A percentile compares a stretch with the other conserved stretches of the same genome.
phyloP scores from a whole-genome alignment of 2,329 filamentous ascomycete species.

The Aspergillus clavatus region DNA sequence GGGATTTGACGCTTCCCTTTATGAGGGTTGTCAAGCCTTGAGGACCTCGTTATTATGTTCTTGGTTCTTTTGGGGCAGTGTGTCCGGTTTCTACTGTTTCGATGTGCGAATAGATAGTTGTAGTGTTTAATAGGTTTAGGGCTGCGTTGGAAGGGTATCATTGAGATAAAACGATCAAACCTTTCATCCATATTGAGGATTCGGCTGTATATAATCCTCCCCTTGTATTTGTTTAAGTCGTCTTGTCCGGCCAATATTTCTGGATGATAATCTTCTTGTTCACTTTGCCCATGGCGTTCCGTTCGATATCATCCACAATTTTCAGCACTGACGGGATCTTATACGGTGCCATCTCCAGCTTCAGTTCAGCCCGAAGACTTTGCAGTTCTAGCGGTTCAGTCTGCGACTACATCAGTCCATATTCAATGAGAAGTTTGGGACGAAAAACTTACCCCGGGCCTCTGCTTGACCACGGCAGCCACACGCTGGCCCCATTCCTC shows the following conservation, averaged over 20 bases:
- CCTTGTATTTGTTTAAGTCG: no score
- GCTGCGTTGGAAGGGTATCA: no score
- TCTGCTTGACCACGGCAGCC: conserved; percentile 47
- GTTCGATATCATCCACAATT: conserved; percentile 59
- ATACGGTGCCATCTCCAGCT: conserved; percentile 64
- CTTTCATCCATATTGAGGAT: no score
- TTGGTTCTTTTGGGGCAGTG: background rate
- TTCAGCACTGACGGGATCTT: conserved; percentile 90
- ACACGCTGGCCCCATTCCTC: conserved; percentile 54
- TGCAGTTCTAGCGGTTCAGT: conserved; percentile 27
- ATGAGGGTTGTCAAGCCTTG: conserved; percentile 26
- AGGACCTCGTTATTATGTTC: background rate
- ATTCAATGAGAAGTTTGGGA: background rate
- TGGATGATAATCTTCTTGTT: conserved; percentile 39
- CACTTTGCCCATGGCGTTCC: conserved; percentile 79
- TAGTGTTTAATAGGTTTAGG: no score
- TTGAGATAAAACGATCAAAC: no score
- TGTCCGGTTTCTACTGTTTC: no score
- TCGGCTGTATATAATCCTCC: no score
- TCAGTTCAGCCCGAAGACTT: conserved; percentile 31
- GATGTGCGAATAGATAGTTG: no score
- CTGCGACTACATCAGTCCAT: conserved; percentile 14
- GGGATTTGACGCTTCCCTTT: conserved; percentile 25
- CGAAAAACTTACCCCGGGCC: conserved; percentile 28
- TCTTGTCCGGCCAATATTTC: conserved; percentile 36